Base-by-base conservation (phyloP, 768 basidiomycete genomes). In the Trametes gibbosa region DNA sequence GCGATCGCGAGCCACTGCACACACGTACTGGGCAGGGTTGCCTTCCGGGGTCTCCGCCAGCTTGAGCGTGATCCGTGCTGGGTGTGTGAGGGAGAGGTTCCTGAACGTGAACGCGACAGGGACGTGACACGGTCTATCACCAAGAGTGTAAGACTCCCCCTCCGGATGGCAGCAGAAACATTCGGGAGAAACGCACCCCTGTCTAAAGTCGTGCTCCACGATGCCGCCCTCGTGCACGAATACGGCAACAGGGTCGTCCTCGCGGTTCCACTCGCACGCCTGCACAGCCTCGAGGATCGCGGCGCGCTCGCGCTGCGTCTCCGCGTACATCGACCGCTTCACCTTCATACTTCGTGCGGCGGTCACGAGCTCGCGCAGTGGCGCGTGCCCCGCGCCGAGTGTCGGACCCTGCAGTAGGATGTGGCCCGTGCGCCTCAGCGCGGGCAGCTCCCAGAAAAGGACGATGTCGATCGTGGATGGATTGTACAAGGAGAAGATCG, bases 271-370 rank as follows among this genome's bases (percentile, higher is more conserved):
- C 69, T 88, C 84, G 59, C 86, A 87, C 4, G 76, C 72, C 35
- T 83, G 77, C 41, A 97, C 80, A 9, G 85, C 83, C 50, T 84
- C 77, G 51, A 95, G 67, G 32, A 95, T 74, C 50, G 85, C 84
- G 63, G 72, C 70, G 67, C 84, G 84, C 72, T 94, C 86, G 48
- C 88, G 78, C 61, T 82, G 83, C 5, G 94, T 96, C 76, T 98
- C 93, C 21, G 92, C 92, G 68, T 93, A 98, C 82, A 97, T 92
- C 62, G 84, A 92, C 45, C 93, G 81, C 59, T 86, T 89, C 23
- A 79, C 79, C 72, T 90, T 90, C 12, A 80, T 79, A 45, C 73
- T 76, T 66, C 85, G 84, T 10, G 82, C 80, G 19, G 81, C 77
- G 48, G 82, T 78, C 5, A 94, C 78, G 37, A 86, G 75, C 48